phyloP scores from a whole-genome alignment of 176 grass and related monocot genomes.

The Puccinellia tenuiflora region DNA sequence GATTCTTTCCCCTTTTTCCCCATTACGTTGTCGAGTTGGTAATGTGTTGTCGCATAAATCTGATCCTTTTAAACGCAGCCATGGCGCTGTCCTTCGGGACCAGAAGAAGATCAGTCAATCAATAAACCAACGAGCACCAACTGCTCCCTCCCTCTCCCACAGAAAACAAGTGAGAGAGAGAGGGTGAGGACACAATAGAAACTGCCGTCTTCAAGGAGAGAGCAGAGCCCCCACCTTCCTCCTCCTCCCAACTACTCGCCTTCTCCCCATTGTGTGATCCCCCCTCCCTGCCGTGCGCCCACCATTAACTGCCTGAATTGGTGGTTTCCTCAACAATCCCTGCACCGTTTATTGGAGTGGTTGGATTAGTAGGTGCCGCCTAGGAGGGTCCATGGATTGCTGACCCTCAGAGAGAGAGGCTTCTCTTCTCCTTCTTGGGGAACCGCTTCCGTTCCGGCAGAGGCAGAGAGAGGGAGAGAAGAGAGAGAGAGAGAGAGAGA shows the following conservation, averaged over 20 bases:
- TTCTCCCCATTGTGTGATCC: constrained; percentile 18
- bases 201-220: constrained; percentile 31
- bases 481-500: too few relatives aligned
- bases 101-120: not conserved
- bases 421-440: too few relatives aligned
- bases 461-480: not conserved
- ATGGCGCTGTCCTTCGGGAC: not conserved
- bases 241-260: not conserved
- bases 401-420: too few relatives aligned
- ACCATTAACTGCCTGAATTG: constrained; percentile 41
- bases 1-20: not conserved
- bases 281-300: not conserved
- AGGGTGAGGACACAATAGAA: constrained; percentile 59
- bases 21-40: not conserved
- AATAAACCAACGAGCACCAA: not conserved
- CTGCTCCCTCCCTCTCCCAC: not conserved
- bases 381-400: constrained; percentile 27
- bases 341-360: constrained; percentile 35
- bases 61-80: not conserved
- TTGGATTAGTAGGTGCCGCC: constrained; percentile 39
- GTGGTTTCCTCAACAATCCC: constrained; percentile 24
- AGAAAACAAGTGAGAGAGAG: not conserved
- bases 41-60: not conserved
- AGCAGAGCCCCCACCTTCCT: not conserved
- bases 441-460: not conserved